A percentile compares a stretch with the other conserved stretches of the same genome.
phyloP scores from a whole-genome alignment of 2,329 filamentous ascomycete species.

The Ilyonectria destructans region DNA sequence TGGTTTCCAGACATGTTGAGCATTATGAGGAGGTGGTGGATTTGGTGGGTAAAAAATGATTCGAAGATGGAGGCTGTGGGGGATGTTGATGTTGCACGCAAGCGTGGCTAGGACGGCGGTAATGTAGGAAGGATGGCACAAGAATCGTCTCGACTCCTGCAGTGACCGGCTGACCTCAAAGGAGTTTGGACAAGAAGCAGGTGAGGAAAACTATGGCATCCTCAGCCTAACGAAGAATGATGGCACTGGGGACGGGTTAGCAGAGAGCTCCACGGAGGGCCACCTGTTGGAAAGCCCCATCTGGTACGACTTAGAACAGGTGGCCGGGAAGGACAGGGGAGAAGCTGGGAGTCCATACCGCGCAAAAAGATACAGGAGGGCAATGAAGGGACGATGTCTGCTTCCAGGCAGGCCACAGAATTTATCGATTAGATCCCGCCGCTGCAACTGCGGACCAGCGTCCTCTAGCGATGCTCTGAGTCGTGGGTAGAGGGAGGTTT shows the following conservation, averaged over 20 bases:
- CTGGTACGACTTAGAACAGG: slow-evolving; percentile 40
- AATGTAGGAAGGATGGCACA: slow-evolving; percentile 42
- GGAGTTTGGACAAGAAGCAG: slow-evolving; percentile 65
- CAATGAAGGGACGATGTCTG: slow-evolving; percentile 56
- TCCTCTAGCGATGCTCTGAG: slow-evolving; percentile 46
- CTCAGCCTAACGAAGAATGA: slow-evolving; percentile 47
- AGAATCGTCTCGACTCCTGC: slow-evolving; percentile 73
- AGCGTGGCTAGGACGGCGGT: slow-evolving; percentile 38
- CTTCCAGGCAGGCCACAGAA: slow-evolving; percentile 58
- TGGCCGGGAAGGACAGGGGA: slow-evolving; percentile 27
- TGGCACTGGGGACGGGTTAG: slow-evolving; percentile 45
- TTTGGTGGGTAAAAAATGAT: slow-evolving; percentile 27
- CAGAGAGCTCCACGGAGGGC: slow-evolving; percentile 28
- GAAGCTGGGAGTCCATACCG: slow-evolving; percentile 44
- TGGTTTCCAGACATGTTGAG: slow-evolving; percentile 79
- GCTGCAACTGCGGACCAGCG: slow-evolving; percentile 50
- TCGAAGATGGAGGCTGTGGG: slow-evolving; percentile 27
- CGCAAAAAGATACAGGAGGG: slow-evolving; percentile 48
- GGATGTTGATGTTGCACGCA: slow-evolving; percentile 35
- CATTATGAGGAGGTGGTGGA: slow-evolving; percentile 56
- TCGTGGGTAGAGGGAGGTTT: slow-evolving; percentile 43
- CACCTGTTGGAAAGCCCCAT: slow-evolving; percentile 29
- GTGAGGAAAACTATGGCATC: slow-evolving; percentile 54
- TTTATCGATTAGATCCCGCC: slow-evolving; percentile 50
- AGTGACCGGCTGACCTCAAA: slow-evolving; percentile 89